Base-by-base conservation (phyloP, 306 rosid species). In the Sicyos baderoa region DNA sequence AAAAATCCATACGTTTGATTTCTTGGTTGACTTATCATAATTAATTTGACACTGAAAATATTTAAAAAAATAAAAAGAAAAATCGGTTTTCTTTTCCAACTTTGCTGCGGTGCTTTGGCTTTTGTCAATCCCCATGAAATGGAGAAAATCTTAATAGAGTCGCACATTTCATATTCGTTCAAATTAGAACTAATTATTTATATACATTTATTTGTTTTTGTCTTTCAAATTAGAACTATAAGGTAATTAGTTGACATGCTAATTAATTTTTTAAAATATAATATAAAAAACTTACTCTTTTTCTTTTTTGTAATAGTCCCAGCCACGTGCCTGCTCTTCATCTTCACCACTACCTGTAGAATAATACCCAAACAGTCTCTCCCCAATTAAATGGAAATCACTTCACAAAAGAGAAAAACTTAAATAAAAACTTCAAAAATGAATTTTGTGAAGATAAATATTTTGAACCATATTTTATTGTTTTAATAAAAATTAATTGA, bases 221-320 rank as follows among this genome's bases (percentile, higher is more conserved):
- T 37, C 0, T 6, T 6, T 0, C 10, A 7, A 40, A 1, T 0
- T 42, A 8, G 47, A 42, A 12, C 14, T 45, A 11, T 15, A 45
- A 45, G 50, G 12, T 59, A 78, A 67, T 12, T 76, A 52, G 29
- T 13, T 58, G 27, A 27, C 8, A 15, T 14, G 6, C 13, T 13
- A 13, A 25, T 2, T 57, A 57, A 57, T 45, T 45, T 45, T 2
- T 8, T 0, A 42, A 42, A 45, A 45, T 8, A 2, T 10, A 9
- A 16, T 7, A 15, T 15, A 29, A 15, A 59, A 56, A 23, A 73
- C 99, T 86, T 76, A 94, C 99, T 94, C 96, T 94, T 94, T 88
- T 94, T 94, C 99, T 94, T 94, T 87, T 94, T 94, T 7, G 95
- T 90, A 79, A 94, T 77, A 95, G 99, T 86, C 88, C 99, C 99